Evolutionary conservation across 1,284 basidiomycete species (phyloP).

Genomic region (Hymenochaete sp.): DNA sequence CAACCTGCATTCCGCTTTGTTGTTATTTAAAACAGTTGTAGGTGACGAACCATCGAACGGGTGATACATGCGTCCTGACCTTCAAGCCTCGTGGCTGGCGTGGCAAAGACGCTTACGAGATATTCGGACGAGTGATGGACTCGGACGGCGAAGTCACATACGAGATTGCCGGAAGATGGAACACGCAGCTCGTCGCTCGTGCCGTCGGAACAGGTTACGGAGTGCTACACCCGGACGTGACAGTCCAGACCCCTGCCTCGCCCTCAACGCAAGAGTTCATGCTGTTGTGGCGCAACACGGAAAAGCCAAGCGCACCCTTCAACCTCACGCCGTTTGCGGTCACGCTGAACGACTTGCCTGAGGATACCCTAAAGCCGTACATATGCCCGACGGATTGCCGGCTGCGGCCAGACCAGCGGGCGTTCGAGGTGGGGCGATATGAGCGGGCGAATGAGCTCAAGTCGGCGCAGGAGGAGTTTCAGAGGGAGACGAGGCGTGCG

Average conservation of each 20-base stretch:
- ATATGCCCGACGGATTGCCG: conserved; percentile 91
- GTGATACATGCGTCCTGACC: conserved; percentile 83
- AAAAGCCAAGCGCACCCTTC: conserved; percentile 79
- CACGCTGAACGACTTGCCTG: conserved; percentile 78
- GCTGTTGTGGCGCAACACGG: conserved; percentile 89
- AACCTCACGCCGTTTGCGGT: conserved; percentile 95
- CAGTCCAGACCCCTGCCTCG: conserved; percentile 39
- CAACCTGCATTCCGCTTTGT: conserved; percentile 5
- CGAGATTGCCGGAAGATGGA: conserved; percentile 96
- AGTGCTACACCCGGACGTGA: conserved; percentile 68
- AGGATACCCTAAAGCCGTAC: conserved; percentile 59
- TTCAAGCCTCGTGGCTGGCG: conserved; percentile 97
- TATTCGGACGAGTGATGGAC: conserved; percentile 79
- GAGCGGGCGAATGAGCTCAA: conserved; percentile 89
- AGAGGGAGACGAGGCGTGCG: conserved; percentile 68
- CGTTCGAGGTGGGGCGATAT: conserved; percentile 91
- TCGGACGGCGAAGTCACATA: conserved; percentile 60
- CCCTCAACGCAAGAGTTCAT: conserved; percentile 56
- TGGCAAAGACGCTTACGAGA: conserved; percentile 86
- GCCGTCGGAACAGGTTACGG: conserved; percentile 56
- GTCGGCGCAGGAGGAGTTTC: conserved; percentile 79
- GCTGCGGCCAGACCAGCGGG: conserved; percentile 86
- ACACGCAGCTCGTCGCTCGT: conserved; percentile 86
- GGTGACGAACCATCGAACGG: conserved; percentile 88
- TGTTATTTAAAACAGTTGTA: conserved; percentile 24